Base-by-base conservation (phyloP, 1,284 basidiomycete species). In the Trichosporon asahii region DNA sequence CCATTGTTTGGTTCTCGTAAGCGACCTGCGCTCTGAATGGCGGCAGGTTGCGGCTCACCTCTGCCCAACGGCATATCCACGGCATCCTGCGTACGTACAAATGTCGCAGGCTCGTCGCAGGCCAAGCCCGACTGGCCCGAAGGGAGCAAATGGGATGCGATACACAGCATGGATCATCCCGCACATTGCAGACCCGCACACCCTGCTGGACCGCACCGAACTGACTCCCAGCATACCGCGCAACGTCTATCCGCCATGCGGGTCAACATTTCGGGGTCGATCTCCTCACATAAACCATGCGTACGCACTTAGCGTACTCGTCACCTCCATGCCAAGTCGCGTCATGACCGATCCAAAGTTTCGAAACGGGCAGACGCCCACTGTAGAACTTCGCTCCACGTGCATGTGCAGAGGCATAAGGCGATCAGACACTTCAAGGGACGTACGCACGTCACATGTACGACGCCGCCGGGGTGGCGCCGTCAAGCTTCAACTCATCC, bases 1-100 rank as follows among this genome's bases (percentile, higher is more conserved):
- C 49, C 49, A 53, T 23, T 53, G 49, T 53, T 53, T 53, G 49
- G 21, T 53, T 53, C 49, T 53, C 49, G 49, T 53, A 53, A 53
- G 21, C 44, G 44, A 14, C 18, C 44, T 46, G 18, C 15, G 6
- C 7, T 7, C 18, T 46, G 44, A 46, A 46, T 46, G 21, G 44
- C 21, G 18, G 44, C 44, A 46, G 21, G 44, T 37, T 37, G 44
- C 44, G 21, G 44, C 44, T n/a, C 21, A 23, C n/a, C 21, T 18
- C 49, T n/a, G 49, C 49, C 7, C 21, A 18, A 53, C 49, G 18
- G n/a, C 49, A 18, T 25, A 9, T 18, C 2, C n/a, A 53, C 49
- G 49, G 49, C 49, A 53, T 21, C 2, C 21, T 23, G 23, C 49
- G 40, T 44, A 44, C 40, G 40, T 44, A 44, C 40, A 44, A 44